These are phyloP conservation scores for Colletotrichum nymphaeae DNA, from an alignment of 2,329 filamentous ascomycete species.

Conservation along the genomic window DNA sequence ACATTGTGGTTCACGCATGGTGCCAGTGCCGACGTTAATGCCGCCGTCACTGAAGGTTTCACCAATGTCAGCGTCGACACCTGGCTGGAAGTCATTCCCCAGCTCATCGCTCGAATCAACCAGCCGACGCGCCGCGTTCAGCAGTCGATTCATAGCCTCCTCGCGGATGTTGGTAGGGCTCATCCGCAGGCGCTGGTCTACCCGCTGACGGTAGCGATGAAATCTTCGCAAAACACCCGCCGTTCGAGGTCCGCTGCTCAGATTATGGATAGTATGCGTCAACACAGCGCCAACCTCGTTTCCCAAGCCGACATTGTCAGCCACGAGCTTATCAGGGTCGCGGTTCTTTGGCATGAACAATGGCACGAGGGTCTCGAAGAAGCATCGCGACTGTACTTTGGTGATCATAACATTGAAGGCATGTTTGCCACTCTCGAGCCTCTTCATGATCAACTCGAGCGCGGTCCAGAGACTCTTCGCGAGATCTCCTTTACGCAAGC, in stretches of 20 bases:
- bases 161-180: conserved; percentile 91
- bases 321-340: conserved; percentile 95
- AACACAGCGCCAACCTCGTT: conserved; percentile 91
- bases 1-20: conserved; percentile 98
- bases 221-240: conserved; percentile 84
- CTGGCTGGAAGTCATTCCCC: conserved; percentile 98
- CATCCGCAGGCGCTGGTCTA: conserved; percentile 98
- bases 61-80: conserved; percentile 94
- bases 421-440: conserved; percentile 95
- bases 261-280: conserved; percentile 98
- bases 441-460: conserved; percentile 90
- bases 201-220: conserved; percentile 97
- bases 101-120: conserved; percentile 97
- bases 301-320: conserved; percentile 96
- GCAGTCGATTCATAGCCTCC: conserved; percentile 88
- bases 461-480: conserved; percentile 89
- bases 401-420: conserved; percentile 95
- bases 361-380: conserved; percentile 99
- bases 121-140: conserved; percentile 92
- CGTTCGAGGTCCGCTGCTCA: conserved; percentile 88
- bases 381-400: conserved; percentile 95
- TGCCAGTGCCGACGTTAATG: conserved; percentile 86
- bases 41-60: conserved; percentile 90
- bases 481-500: conserved; percentile 98
- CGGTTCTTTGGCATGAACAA: conserved; percentile 97